Base-by-base conservation (phyloP, 2,329 filamentous ascomycete species). In the Colletotrichum agaves region DNA sequence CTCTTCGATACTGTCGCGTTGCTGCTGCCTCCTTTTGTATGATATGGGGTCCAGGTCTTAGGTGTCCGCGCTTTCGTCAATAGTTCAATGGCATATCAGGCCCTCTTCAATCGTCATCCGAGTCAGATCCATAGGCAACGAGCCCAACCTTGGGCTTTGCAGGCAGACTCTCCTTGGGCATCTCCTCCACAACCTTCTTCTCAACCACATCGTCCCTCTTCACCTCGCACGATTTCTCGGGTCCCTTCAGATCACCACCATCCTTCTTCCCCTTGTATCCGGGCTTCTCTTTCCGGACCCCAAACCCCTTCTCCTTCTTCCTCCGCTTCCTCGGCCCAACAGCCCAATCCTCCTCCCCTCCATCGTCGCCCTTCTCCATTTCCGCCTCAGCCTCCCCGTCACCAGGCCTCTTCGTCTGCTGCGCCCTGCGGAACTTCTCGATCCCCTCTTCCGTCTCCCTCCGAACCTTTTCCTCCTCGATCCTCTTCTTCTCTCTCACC, bases 381-480 rank as follows among this genome's bases (percentile, higher is more conserved):
- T 37, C 63, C 37, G 74, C 46, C 13, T 41, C 46, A 12, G 6
- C 43, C 1, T 39, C 56, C 27, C 4, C 43, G 5, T 49, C 55
- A 13, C 23, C 46, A 17, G 57, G 57, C 21, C 62, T 46, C 53
- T 63, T 57, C 55, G 59, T 47, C 74, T 75, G 78, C 78, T 87
- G 86, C 73, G 81, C 80, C 75, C 81, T 79, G 61, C 87, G 80
- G 73, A 91, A 91, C 31, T 79, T 79, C 71, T 79, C 80, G 17
- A 91, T 75, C 5, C 87, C 83, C 23, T 86, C 84, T 72, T 88
- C 85, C 43, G 84, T 86, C 80, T 91, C 88, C 31, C 79, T 78
- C 71, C 81, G 79, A 57, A 85, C 78, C 49, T 81, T 76, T 68
- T 86, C 86, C 75, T 90, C 88, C 72, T 88, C 88, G 5, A 75